A percentile compares a stretch with the other conserved stretches of the same genome.
phyloP scores from a whole-genome alignment of 2,329 filamentous ascomycete species.

The Fusarium cicatricum region DNA sequence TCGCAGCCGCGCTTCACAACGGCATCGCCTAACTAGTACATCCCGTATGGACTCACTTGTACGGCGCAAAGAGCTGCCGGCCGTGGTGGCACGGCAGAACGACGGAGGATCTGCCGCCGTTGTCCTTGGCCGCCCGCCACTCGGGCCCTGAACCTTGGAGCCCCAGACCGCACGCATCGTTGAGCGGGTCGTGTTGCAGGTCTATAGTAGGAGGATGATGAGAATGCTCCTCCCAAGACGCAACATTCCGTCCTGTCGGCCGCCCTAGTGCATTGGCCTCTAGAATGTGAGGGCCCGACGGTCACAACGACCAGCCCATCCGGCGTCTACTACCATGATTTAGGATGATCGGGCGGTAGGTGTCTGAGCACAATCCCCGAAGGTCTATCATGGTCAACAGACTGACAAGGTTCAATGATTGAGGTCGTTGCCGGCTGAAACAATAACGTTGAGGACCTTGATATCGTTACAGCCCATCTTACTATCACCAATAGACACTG shows the following conservation, averaged over 20 bases:
- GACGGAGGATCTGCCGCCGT: conserved; percentile 17
- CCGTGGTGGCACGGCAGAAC: conserved; percentile 2
- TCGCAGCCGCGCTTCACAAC: conserved; percentile 8
- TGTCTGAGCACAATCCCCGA: conserved; percentile 4
- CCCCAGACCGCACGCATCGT: conserved; percentile 18
- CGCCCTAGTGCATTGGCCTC: background rate
- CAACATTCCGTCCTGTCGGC: background rate
- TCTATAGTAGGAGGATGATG: conserved; percentile 6
- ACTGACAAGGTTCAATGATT: no score
- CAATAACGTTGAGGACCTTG: no score
- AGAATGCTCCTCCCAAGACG: conserved; percentile 9
- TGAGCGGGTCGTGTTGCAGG: conserved; percentile 17
- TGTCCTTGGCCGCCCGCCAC: conserved; percentile 5
- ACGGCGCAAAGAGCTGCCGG: conserved; percentile 2
- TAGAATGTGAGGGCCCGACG: background rate
- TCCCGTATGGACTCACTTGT: background rate
- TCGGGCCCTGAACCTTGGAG: conserved; percentile 18
- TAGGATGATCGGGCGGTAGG: conserved; percentile 10
- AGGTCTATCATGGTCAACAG: no score
- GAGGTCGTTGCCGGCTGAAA: no score
- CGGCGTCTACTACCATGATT: conserved; percentile 16
- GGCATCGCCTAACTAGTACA: background rate
- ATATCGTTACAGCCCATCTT: no score
- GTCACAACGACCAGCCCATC: conserved; percentile 6
- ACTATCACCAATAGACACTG: background rate